phyloP scores from a whole-genome alignment of 192 early-diverging fungal species.

The Coemansia aciculifera region DNA sequence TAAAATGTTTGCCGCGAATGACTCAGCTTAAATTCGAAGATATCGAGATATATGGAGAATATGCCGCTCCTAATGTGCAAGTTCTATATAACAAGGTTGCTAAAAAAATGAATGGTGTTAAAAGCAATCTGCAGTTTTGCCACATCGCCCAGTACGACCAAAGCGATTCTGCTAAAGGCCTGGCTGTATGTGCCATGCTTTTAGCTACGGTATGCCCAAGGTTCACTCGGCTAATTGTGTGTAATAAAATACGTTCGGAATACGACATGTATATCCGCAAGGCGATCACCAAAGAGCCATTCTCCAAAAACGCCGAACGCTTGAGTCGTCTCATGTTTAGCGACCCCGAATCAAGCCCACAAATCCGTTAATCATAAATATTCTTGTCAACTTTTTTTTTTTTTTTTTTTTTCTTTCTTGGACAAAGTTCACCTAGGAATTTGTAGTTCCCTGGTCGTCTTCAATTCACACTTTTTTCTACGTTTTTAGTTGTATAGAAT shows the following conservation, averaged over 20 bases:
- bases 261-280: neutral
- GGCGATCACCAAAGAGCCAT: neutral
- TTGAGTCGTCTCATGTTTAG: neutral
- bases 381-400: neutral
- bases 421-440: neutral
- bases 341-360: neutral
- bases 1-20: neutral
- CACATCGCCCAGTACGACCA: neutral
- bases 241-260: neutral
- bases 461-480: neutral
- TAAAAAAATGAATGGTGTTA: neutral
- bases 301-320: neutral
- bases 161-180: neutral
- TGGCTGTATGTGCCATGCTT: neutral
- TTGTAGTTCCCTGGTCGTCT: neutral
- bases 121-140: neutral
- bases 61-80: neutral
- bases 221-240: neutral
- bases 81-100: neutral
- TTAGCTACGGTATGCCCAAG: neutral
- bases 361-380: neutral
- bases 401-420: slow-evolving; percentile 8
- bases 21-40: neutral
- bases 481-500: neutral
- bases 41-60: neutral